Base-by-base conservation (phyloP, 805 yeast genomes). In the Metschnikowia similis region DNA sequence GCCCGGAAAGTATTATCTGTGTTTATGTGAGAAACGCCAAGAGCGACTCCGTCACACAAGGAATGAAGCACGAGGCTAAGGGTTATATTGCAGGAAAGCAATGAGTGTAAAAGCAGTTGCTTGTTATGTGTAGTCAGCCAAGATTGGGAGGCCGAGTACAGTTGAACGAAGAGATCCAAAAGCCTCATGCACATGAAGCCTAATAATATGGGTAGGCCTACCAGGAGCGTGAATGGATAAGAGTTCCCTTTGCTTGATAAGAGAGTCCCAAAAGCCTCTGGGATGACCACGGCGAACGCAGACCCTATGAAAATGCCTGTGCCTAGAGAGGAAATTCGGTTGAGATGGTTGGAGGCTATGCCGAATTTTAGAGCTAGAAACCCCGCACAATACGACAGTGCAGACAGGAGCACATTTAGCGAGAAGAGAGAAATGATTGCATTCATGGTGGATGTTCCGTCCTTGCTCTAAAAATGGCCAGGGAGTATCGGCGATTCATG, bases 1-100 rank as follows among this genome's bases (percentile, higher is more conserved):
- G 70, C 35, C 51, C 67, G 73, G 35, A 76, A 64, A 6, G 71
- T 63, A 8, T 66, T 58, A 49, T 67, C 67, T 17, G 69, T 63
- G 9, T 77, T 60, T 26, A 75, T 64, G 44, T 75, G 71, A 1
- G 85, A 74, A 0, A 89, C 78, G 0, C 90, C 89, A 34, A 87
- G 67, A 0, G 89, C 84, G 6, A 87, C 69, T 1, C 95, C 95
- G 58, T 87, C 95, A 1, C 87, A 81, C 2, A 81, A 58, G 0
- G 88, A 80, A 60, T 87, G 95, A 13, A 86, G 70, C 1, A 85
- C 60, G 11, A 87, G 69, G 0, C 90, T 89, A 4, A 85, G 56
- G 0, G 87, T 79, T 26, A 43, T 34, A 14, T 43, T 43, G 38
- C 28, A 43, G 8, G 46, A 34, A 2, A 81, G 69, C 1, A 87